Conservation (phyloP, 768 basidiomycete genomes). For the Mycena maculata region DNA sequence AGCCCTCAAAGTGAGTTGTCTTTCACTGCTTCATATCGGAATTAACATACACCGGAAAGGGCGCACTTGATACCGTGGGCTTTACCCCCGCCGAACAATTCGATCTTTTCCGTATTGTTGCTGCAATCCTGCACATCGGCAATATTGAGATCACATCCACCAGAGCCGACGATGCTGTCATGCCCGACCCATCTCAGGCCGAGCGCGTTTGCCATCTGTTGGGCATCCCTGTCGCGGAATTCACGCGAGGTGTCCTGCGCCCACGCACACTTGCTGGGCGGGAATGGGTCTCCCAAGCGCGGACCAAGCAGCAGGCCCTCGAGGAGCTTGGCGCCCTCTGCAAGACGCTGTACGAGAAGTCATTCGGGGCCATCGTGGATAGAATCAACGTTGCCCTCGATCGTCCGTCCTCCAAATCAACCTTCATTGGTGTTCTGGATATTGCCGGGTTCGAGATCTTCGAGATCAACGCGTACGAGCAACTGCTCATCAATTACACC, state of each 20-base stretch:
- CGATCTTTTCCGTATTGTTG: constrained; percentile 93
- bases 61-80: constrained; percentile 89
- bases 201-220: constrained; percentile 92
- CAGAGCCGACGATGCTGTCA: constrained; percentile 80
- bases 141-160: constrained; percentile 88
- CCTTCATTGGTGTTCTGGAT: constrained; percentile 98
- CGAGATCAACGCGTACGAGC: constrained; percentile 94
- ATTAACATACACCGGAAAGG: constrained; percentile 52
- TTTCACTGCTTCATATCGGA: neutral
- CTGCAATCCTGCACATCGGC: constrained; percentile 94
- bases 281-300: constrained; percentile 96
- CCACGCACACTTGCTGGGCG: constrained; percentile 94
- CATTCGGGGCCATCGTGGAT: constrained; percentile 93
- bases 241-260: constrained; percentile 87
- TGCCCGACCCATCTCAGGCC: constrained; percentile 86
- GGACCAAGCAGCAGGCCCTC: constrained; percentile 90
- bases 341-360: constrained; percentile 98
- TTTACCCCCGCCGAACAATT: constrained; percentile 87
- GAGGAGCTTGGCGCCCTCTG: constrained; percentile 93
- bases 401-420: constrained; percentile 89
- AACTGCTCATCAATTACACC: constrained; percentile 97
- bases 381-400: constrained; percentile 95
- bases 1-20: constrained; percentile 68
- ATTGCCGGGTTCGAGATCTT: constrained; percentile 99
- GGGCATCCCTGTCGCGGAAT: constrained; percentile 88